Conservation (phyloP, 2,329 filamentous ascomycete species). For the Talaromyces sp. region DNA sequence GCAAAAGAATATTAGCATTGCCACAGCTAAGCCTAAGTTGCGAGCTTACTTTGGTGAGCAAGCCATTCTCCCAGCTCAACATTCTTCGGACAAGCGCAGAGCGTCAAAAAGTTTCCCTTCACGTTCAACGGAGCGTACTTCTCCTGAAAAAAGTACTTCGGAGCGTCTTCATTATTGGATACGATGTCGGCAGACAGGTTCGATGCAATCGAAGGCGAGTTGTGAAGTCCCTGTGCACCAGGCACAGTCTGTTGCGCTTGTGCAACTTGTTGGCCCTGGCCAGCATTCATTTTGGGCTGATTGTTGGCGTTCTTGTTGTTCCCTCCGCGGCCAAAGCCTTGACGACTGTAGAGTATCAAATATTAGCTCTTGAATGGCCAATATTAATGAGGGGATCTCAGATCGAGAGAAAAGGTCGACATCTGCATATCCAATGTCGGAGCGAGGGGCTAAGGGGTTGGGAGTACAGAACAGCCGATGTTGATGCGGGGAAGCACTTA, state of each 20-base stretch:
- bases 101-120: slow-evolving; percentile 95
- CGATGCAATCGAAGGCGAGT: slow-evolving; percentile 40
- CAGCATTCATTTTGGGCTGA: slow-evolving; percentile 39
- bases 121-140: slow-evolving; percentile 76
- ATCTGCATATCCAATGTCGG: neutral
- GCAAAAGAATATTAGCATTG: slow-evolving; percentile 17
- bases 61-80: slow-evolving; percentile 95
- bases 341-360: slow-evolving; percentile 36
- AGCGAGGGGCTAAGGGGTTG: neutral
- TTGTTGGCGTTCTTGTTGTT: slow-evolving; percentile 45
- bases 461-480: slow-evolving; percentile 10
- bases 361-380: slow-evolving; percentile 1
- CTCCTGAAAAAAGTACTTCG: slow-evolving; percentile 52
- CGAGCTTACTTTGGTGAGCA: slow-evolving; percentile 76
- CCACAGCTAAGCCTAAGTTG: slow-evolving; percentile 1
- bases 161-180: slow-evolving; percentile 40
- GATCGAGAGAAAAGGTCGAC: slow-evolving; percentile 9
- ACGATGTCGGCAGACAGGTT: slow-evolving; percentile 35
- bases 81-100: slow-evolving; percentile 88
- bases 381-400: neutral
- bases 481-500: slow-evolving; percentile 33
- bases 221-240: slow-evolving; percentile 27
- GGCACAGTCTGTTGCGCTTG: slow-evolving; percentile 25
- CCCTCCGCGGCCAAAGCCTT: slow-evolving; percentile 48
- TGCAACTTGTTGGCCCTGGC: slow-evolving; percentile 29